Evolutionary conservation across 2,329 filamentous ascomycete genomes (phyloP), one percentile per base, ranked within the genome.

Genomic region (Trichoderma gracile): DNA sequence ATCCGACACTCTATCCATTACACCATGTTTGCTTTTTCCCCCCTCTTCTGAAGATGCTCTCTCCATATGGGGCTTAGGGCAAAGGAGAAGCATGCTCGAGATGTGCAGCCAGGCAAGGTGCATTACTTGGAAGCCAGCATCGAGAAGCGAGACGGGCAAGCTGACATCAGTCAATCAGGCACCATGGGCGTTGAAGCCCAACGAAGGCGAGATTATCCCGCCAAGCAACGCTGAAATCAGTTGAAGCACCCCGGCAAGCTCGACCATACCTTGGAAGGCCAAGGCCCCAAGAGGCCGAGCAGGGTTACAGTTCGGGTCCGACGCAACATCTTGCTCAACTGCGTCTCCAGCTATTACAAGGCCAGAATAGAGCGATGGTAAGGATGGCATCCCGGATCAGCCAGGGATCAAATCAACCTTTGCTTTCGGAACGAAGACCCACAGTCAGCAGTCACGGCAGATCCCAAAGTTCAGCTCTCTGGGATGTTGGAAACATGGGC

Each of bases 401-500:
- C 27, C n/a, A 52, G 25, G 19, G 19, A 53, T 61, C 23, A 23
- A 30, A 27, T 49, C 19, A 21, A 23, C 27, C 40, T 33, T 30
- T 58, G 23, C 17, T 43, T 45, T 52, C 40, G 19, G 58, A 19
- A 53, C 12, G 25, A 5, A 6, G 21, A 54, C 53, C 47, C 47
- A 46, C 46, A 30, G 53, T 49, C 10, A 50, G 46, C 46, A 50
- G 21, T 3, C 33, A 45, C 38, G 27, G 27, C 19, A 53, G 58
- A 54, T 61, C 49, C 46, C 38, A 50, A 19, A 61, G 58, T 53
- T 61, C 58, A 61, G 58, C 58, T 61, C 40, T 61, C 58, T n/a
- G 21, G 58, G 58, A 38, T 61, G 40, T 47, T 52, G 27, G 43
- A 54, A 53, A 61, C 40, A 45, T 17, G 3, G 30, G 27, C 49